Evolutionary conservation across 768 basidiomycete species (phyloP).

Genomic region (Tremella yokohamensis): DNA sequence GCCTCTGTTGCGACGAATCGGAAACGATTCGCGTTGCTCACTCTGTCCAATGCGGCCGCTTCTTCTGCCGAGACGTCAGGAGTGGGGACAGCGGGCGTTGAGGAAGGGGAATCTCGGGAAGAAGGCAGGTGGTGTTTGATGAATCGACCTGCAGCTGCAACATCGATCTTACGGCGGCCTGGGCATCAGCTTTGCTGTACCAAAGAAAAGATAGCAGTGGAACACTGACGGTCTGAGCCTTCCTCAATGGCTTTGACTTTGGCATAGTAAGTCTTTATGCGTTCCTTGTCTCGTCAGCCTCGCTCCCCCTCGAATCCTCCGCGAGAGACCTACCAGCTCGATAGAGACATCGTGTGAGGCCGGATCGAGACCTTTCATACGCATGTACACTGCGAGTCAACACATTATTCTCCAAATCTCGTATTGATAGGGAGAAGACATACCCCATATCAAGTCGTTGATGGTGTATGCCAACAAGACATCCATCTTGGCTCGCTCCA

Average conservation of each 20-base stretch:
- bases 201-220: constrained; percentile 15
- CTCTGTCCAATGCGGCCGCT: constrained; percentile 14
- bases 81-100: constrained; percentile 25
- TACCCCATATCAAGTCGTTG: constrained; percentile 50
- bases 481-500: constrained; percentile 47
- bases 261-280: constrained; percentile 47
- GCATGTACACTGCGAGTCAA: constrained; percentile 41
- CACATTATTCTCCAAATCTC: too few relatives aligned
- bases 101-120: not conserved
- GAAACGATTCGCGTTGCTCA: constrained; percentile 22
- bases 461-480: constrained; percentile 48
- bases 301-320: not conserved
- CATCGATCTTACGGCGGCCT: constrained; percentile 31
- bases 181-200: not conserved
- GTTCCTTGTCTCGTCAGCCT: constrained; percentile 27
- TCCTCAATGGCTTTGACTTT: constrained; percentile 45
- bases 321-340: constrained; percentile 37
- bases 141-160: constrained; percentile 40
- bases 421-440: constrained; percentile 17
- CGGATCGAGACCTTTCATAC: constrained; percentile 48
- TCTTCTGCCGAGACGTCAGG: constrained; percentile 6
- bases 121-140: constrained; percentile 37
- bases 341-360: constrained; percentile 44
- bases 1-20: constrained; percentile 24
- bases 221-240: constrained; percentile 37